Base-by-base conservation (phyloP, 2,329 filamentous ascomycete species). In the Lachnellula arida region DNA sequence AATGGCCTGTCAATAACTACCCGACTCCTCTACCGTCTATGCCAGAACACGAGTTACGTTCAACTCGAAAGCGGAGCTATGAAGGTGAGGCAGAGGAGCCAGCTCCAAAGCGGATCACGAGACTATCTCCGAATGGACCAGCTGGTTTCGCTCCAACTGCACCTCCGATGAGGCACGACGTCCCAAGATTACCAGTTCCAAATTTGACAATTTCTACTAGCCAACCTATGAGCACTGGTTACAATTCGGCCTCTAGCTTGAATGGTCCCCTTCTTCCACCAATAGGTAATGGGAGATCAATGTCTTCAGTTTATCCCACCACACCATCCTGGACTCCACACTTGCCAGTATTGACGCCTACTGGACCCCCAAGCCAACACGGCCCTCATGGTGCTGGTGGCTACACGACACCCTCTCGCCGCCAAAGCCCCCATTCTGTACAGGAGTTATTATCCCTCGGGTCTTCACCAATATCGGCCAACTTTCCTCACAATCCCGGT, bases 281-380 rank as follows among this genome's bases (percentile, higher is more conserved):
- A 11, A 35, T 66, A 23, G 22, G 22, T 14, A 63, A 58, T 43
- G 62, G 8, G 75, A 88, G 44, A 81, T 82, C 90, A 8, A 92
- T 96, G 86, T 81, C 87, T 6, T 84, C 88, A 17, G 86, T 91
- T 1, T 96, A 89, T 69, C 79, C 79, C 12, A 73, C 76, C 11
- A 75, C 84, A 1, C 73, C 74, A 32, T 59, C 62, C 34, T 84
- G 78, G 76, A 70, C 74, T 34, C 72, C 76, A 51, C 72, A 71
- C 46, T 68, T 75, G 23, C 67, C 71, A 9, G 65, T 73, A 28
- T 61, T 70, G 25, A 67, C 68, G 32, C 67, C 69, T 51, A 67
- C 65, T 37, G 61, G 61, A 39, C 47, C 65, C 23, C 56, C 47
- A 22, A 52, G 32, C 43, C 60, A 61, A 37, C 57, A 60, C 46